These are phyloP conservation scores for Termitomyces sp. DNA, from an alignment of 768 basidiomycete species.

Conservation along the genomic window DNA sequence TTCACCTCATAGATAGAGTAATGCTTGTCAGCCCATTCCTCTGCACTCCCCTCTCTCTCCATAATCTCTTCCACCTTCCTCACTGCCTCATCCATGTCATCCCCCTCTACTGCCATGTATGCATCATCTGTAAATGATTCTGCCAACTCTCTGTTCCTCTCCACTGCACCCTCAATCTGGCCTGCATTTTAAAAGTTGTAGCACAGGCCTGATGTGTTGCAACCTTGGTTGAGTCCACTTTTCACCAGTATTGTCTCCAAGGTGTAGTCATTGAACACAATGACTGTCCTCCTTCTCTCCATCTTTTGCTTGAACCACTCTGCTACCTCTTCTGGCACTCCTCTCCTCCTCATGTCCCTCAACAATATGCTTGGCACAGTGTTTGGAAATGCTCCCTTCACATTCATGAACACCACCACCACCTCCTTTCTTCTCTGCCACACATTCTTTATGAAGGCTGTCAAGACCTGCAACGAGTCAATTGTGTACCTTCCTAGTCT, in stretches of 20 bases:
- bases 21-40: neutral
- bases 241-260: neutral
- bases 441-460: constrained; percentile 26
- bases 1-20: neutral
- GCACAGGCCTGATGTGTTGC: neutral
- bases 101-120: neutral
- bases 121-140: neutral
- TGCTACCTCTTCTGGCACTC: constrained; percentile 17
- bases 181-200: neutral
- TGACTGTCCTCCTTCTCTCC: neutral
- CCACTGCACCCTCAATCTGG: neutral
- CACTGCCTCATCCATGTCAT: neutral
- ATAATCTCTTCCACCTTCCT: neutral
- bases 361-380: constrained; percentile 15
- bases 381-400: constrained; percentile 30
- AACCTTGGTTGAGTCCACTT: neutral
- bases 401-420: constrained; percentile 12
- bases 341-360: constrained; percentile 18
- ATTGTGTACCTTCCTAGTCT: constrained; percentile 21
- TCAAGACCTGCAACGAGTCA: constrained; percentile 24
- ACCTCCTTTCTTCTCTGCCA: constrained; percentile 26
- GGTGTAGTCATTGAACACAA: neutral
- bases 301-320: constrained; percentile 12
- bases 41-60: neutral
- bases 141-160: neutral